Base-by-base conservation (phyloP, 768 basidiomycete species). In the Boletus tylopilopsis region DNA sequence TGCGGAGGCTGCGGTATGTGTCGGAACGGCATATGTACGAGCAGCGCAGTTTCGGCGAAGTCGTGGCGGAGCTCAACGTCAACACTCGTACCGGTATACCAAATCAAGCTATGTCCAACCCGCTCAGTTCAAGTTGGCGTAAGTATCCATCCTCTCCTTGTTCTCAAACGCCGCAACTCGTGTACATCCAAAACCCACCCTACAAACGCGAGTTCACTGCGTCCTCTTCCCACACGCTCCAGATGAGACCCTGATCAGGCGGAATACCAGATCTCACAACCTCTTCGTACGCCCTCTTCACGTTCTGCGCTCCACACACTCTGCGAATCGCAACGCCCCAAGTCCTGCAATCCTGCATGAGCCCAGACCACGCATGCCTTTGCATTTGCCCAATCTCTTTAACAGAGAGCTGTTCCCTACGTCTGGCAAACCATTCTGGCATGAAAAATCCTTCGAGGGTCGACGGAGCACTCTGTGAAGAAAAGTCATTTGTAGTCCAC, bases 401-500 rank as follows among this genome's bases (percentile, higher is more conserved):
- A 0, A 74, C 54, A 0, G 75, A 63, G 2, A 84, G 66, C 52
- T 82, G 73, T 41, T 68, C 67, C 57, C 69, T 73, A 13, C 84
- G 80, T 19, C 75, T 68, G 36, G 75, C 71, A 2, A 87, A 69
- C 85, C 85, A 87, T 63, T 84, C 81, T 3, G 76, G 75, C 81
- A 81, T 84, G 66, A 87, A 87, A 61, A 87, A 87, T 13, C 66
- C 64, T 54, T 84, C 82, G 11, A 75, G 50, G 3, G 59, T 61
- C 3, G 51, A 25, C 18, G 48, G 32, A 3, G 44, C 32, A 10
- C 22, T 44, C 13, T 45, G 43, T 0, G 30, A 42, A 27, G 63
- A 55, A 40, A 73, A 68, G 2, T 68, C 63, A 45, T 75, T 76
- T 4, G 63, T 64, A 16, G 55, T 64, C 77, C 77, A 78, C 33